Base-by-base conservation (phyloP, 768 basidiomycete species). In the Nidularia sp. region DNA sequence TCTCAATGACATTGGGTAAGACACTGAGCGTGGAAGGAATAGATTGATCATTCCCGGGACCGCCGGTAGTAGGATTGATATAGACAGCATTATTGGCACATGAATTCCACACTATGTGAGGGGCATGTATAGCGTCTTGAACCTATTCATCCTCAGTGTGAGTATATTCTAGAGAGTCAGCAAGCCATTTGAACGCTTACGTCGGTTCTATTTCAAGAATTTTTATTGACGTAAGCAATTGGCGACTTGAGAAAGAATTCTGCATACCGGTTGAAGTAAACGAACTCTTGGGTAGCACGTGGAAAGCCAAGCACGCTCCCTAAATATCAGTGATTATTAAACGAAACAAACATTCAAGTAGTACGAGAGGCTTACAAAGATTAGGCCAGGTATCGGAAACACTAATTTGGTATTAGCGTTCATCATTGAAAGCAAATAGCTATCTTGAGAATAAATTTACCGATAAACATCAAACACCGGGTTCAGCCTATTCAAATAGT, bases 221-320 rank as follows among this genome's bases (percentile, higher is more conserved):
- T n/a, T n/a, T n/a, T n/a, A n/a, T n/a, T n/a, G n/a, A n/a, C n/a
- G n/a, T n/a, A n/a, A n/a, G n/a, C n/a, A n/a, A n/a, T n/a, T n/a
- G n/a, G n/a, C n/a, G n/a, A n/a, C n/a, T n/a, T n/a, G n/a, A n/a
- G n/a, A n/a, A n/a, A 45, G 12, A 13, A 7, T 18, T 9, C 45
- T 7, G 43, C 68, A 45, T 51, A 73, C 74, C 78, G 63, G 50
- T 81, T 80, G 65, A 81, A 81, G 60, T 80, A 81, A 33, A 80
- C 66, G 54, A 81, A 81, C 54, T 81, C 64, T 59, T 81, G 78
- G 1, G 77, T 81, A 5, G 76, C 72, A 10, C 78, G 74, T n/a
- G 86, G 85, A 72, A 84, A 86, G 6, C 86, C 86, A 15, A 87
- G 76, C 22, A 87, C 85, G 52, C 76, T 77, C 77, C 78, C 77